Base-by-base conservation (phyloP, 805 yeast genomes). In the Candida multigemmis region DNA sequence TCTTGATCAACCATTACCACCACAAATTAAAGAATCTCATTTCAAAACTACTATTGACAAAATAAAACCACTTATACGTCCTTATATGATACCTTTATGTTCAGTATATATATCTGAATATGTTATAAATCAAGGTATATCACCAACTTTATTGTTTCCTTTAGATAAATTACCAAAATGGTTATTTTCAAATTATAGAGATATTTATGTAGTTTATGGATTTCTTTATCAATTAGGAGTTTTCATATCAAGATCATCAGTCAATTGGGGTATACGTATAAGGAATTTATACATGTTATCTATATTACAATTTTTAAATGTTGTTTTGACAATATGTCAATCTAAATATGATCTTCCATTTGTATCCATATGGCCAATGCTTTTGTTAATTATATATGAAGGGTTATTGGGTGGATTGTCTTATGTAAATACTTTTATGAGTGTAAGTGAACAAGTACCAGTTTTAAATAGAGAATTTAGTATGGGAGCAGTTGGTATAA, bases 191-290 rank as follows among this genome's bases (percentile, higher is more conserved):
- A 56, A 69, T 12, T 84, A 70, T 48, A 66, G 96, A 36, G 97
- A 89, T 42, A 79, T 83, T 3, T 89, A 89, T 48, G 97, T 89
- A 9, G 74, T 85, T 1, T 89, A 89, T 46, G 93, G 95, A 6
- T 78, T 94, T 3, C 50, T 87, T 4, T 89, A 89, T 42, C 97
- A 89, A 49, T 46, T 85, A 3, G 98, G 98, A 6, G 98, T 89
- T 0, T 86, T 89, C 43, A 68, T 89, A 2, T 85, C 96, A 3
- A 62, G 97, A 31, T 83, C 96, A 0, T 83, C 95, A 1, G 77
- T 83, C 0, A 61, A 75, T 3, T 60, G 77, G 31, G 65, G 65
- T 3, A 40, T 82, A 14, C 59, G 93, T 24, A 50, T 87, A 20
- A 61, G 52, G 27, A 57, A 62, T 6, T 58, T 89, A 5, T 76